phyloP scores from a whole-genome alignment of 108 stramenopile species.

The Nannochloropsis salina region DNA sequence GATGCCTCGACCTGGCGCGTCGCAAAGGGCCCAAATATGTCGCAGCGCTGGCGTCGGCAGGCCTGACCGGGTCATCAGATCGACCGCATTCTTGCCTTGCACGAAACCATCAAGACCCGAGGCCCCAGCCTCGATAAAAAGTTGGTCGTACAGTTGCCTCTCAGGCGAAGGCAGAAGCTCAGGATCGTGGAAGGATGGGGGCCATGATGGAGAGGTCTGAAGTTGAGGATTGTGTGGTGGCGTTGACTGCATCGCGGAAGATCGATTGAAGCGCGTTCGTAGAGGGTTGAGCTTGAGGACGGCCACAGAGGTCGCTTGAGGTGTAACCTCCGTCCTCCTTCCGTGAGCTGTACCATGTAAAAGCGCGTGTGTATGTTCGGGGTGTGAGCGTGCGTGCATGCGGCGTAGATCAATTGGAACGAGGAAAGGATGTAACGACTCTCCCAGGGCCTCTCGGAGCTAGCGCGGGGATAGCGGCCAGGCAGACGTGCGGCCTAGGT shows the following conservation, averaged over 20 bases:
- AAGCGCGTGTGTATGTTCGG: too few species aligned
- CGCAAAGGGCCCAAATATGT: neutral
- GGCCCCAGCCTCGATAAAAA: neutral
- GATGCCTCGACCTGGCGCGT: neutral
- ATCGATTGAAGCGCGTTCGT: too few species aligned
- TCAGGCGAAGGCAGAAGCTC: neutral
- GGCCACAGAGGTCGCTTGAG: too few species aligned
- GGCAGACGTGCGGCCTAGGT: too few species aligned
- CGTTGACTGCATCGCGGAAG: neutral
- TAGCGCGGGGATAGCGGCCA: too few species aligned
- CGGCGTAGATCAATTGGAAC: too few species aligned
- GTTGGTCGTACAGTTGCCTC: conserved; percentile 3
- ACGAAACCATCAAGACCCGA: neutral
- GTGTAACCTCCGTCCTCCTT: too few species aligned
- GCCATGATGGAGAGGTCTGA: neutral
- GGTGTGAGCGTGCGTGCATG: too few species aligned
- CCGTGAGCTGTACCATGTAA: too few species aligned
- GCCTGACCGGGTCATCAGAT: conserved; percentile 5
- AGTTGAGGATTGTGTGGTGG: neutral
- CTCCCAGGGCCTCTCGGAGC: too few species aligned
- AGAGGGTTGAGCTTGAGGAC: too few species aligned
- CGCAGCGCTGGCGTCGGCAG: conserved; percentile 1
- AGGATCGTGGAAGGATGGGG: conserved; percentile 8
- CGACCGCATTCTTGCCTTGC: neutral
- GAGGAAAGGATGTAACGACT: too few species aligned